Base-by-base conservation (phyloP, 257 asterid genomes). In the Capsicum pubescens region DNA sequence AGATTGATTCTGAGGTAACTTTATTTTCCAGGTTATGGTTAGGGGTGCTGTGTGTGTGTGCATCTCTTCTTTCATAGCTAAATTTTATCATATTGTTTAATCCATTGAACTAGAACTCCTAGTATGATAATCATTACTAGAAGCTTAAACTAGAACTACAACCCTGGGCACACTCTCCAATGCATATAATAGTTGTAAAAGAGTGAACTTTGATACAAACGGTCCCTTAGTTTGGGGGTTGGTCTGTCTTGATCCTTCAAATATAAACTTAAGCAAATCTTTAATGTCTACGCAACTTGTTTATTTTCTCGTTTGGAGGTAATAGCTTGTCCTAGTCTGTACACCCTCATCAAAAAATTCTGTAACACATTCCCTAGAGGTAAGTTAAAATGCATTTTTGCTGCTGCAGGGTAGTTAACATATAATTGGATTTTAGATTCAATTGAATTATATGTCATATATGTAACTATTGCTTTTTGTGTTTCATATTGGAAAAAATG, bases 1-100 rank as follows among this genome's bases (percentile, higher is more conserved):
- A 91, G 90, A 80, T 87, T 91, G 84, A 88, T 92, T 87, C 90
- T 26, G 87, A 94, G 99, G 99, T 96, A 74, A 74, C 14, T 74
- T 52, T 74, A 13, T 50, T 74, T 67, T 74, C 46, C 61, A 74
- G 81, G 44, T 74, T 21, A 77, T 55, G 64, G 74, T 79, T 86
- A 63, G 42, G 42, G 21, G 32, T 26, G 32, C 1, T 26, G 32
- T 26, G 32, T 26, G 32, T 26, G 32, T 26, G 42, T 26, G 69
- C 42, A 63, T 8, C 9, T 48, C 3, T 78, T 79, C 2, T 60
- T 69, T 69, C 80, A 39, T 26, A 42, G 19, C 60, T 48, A 3
- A 19, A 74, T 44, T 26, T 26, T 42, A 32, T 72, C 60, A 11
- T 48, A 72, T 48, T 48, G 60, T 72, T 46, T 74, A 50, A 72